Base-by-base conservation (phyloP, 768 basidiomycete species). In the Mycena capillaripes region DNA sequence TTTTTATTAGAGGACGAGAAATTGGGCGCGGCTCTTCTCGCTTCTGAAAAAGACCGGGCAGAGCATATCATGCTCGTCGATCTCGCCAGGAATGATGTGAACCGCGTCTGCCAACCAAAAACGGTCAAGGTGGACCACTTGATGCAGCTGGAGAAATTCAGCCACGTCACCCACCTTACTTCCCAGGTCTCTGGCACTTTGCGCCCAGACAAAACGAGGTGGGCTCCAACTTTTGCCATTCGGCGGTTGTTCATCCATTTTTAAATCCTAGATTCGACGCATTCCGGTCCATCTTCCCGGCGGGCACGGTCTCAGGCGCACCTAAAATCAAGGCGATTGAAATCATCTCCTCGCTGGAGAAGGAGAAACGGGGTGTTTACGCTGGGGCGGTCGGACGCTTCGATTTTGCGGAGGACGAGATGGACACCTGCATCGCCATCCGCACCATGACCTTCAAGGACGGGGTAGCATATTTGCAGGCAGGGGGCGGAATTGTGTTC, bases 31-130 rank as follows among this genome's bases (percentile, higher is more conserved):
- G 89, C 91, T 40, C 87, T 99, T 17, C 83, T 92, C 36, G 87
- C 90, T 27, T 98, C 96, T 0, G 95, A 95, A 76, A 99, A 99
- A 82, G 98, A 99, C 79, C 89, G 95, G 34, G 97, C 98, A 48
- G 98, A 99, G 80, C 97, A 99, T 80, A 96, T 99, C 81, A 99
- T 99, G 98, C 91, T 99, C 68, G 96, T 98, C 66, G 98, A 99
- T 82, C 89, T 99, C 68, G 98, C 98, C 9, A 88, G 98, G 21
- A 99, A 99, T 85, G 98, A 99, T 79, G 97, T 99, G 66, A 99
- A 99, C 81, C 92, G 98, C 14, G 95, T 98, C 38, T 99, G 97
- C 88, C 90, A 95, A 76, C 96, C 98, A 9, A 90, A 91, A 80
- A 97, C 97, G 0, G 97, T 98, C 79, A 95, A 97, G 79, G 96